These are phyloP conservation scores for Kodamaea ohmeri DNA, from an alignment of 1,139 yeast genomes.

Conservation along the genomic window DNA sequence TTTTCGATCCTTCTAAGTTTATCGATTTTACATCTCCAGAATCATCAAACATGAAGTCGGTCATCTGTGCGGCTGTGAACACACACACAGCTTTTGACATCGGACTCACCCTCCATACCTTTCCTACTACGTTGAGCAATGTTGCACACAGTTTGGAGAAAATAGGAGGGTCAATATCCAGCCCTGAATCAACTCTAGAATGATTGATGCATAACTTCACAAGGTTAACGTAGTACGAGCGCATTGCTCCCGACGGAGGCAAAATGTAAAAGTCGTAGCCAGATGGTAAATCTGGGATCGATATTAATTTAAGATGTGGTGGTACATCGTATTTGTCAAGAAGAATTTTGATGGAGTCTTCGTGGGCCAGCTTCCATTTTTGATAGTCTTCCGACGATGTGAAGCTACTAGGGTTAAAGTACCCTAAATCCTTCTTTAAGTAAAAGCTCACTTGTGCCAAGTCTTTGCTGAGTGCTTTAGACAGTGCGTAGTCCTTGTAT, in stretches of 20 bases:
- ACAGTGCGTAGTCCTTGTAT: conserved; percentile 42
- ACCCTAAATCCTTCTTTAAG: conserved; percentile 42
- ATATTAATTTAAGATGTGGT: conserved; percentile 30
- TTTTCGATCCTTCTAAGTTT: conserved; percentile 27
- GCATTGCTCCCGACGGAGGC: conserved; percentile 35
- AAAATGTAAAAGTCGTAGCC: conserved; percentile 42
- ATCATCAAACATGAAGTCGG: conserved; percentile 35
- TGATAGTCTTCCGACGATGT: conserved; percentile 35
- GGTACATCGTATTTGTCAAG: conserved; percentile 40
- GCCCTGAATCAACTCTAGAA: conserved; percentile 15
- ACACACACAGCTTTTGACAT: conserved; percentile 53
- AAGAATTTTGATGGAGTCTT: conserved; percentile 34
- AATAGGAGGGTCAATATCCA: conserved; percentile 22
- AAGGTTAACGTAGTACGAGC: conserved; percentile 30
- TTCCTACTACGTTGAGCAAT: conserved; percentile 45
- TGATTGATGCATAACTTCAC: conserved; percentile 28
- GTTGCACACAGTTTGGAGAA: conserved; percentile 40
- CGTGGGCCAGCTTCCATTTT: conserved; percentile 54
- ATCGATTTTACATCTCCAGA: conserved; percentile 30
- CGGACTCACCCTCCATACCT: conserved; percentile 59
- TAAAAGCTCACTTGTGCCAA: conserved; percentile 38
- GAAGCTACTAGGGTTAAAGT: conserved; percentile 43
- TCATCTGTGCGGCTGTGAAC: conserved; percentile 51
- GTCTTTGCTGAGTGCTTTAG: conserved; percentile 45
- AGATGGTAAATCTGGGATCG: conserved; percentile 29